phyloP scores from a whole-genome alignment of 306 rosid genomes.

The peach (Prunus persica) region Prunus_persica_NCBIv2 NC_034010.1:8636501-8637000 shows the following conservation, averaged over 20 bases:
- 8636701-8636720: background rate
- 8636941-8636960: background rate
- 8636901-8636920: background rate
- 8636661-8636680: background rate
- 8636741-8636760: background rate
- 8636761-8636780: background rate
- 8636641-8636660: constrained; percentile 1
- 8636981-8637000: background rate
- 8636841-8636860: too few relatives aligned
- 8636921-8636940: background rate
- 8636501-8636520: background rate
- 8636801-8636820: background rate
- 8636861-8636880: background rate
- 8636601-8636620: constrained; percentile 99
- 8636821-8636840: background rate
- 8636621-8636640: constrained; percentile 14
- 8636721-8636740: background rate
- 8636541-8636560: constrained; percentile 31
- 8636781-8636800: background rate
- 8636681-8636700: background rate
- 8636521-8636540: background rate
- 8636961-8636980: background rate
- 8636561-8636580: constrained; percentile 93
- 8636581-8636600: constrained; percentile 96
- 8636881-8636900: background rate